Base-by-base conservation (phyloP, 768 basidiomycete genomes). In the Hemileccinum rubropunctum region DNA sequence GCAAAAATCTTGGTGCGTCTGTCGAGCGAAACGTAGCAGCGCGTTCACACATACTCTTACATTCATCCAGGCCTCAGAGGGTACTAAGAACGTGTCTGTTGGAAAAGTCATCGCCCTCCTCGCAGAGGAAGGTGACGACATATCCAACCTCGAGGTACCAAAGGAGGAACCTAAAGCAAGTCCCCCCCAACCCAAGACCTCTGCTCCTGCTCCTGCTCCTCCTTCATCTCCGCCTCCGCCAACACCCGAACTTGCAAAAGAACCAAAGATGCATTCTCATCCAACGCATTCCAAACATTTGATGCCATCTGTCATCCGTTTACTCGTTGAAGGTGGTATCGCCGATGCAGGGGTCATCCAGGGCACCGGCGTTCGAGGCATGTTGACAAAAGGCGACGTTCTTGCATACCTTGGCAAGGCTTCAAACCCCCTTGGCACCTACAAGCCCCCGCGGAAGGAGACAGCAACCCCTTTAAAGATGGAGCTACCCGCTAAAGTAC, bases 311-410 rank as follows among this genome's bases (percentile, higher is more conserved):
- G 95, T 98, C 2, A 70, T 83, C 37, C 87, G 95, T 48, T 76
- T 95, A 14, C 68, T 80, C n/a, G 78, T 88, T 52, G 68, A 89
- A 60, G 60, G 66, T 33, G 72, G 69, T 43, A 72, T 93, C 54
- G 59, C 72, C 6, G 76, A 85, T 53, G 71, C 80, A 20, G 79
- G 81, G 45, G 73, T 75, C 48, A 88, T 99, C 65, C 86, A 85
- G 54, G 94, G 89, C 6, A 95, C 93, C 3, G 95, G 95, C 42
- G 76, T 90, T 45, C 79, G 89, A 33, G 95, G 97, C 13, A 95
- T 94, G 87, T 68, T 98, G 52, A 98, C 95, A 42, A 98, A 98
- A 68, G 97, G 97, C 11, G 95, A 99, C 63, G 86, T 98, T 1
- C 77, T 99, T 26, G 73, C 91, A 3, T 84, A 82, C 69, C 75